Evolutionary conservation across 805 yeast species (phyloP).

Genomic region (Metschnikowia similis): DNA sequence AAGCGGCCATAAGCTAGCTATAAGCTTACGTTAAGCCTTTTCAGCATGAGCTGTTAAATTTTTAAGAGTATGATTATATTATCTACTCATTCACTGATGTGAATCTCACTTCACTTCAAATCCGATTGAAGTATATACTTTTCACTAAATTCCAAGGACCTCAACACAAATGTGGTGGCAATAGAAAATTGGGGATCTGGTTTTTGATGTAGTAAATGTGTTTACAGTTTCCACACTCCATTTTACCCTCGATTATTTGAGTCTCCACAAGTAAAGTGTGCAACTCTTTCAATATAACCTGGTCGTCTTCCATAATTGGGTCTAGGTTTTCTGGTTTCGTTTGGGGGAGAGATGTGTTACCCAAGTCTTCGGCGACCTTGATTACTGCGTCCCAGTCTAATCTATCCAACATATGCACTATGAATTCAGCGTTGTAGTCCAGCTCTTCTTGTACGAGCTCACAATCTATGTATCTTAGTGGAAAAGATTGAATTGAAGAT

Average conservation of each 20-base stretch:
- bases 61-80: neutral
- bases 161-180: slow-evolving; percentile 86
- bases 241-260: slow-evolving; percentile 79
- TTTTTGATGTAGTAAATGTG: slow-evolving; percentile 88
- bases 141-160: neutral
- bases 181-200: slow-evolving; percentile 86
- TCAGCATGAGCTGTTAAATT: neutral
- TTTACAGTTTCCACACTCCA: slow-evolving; percentile 82
- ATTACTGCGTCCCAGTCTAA: slow-evolving; percentile 86
- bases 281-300: slow-evolving; percentile 62
- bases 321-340: slow-evolving; percentile 57
- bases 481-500: slow-evolving; percentile 70
- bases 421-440: slow-evolving; percentile 80
- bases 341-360: slow-evolving; percentile 28
- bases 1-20: neutral
- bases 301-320: slow-evolving; percentile 48
- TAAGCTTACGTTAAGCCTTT: no score
- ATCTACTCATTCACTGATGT: neutral
- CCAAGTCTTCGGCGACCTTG: slow-evolving; percentile 67
- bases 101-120: neutral
- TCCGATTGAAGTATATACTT: neutral
- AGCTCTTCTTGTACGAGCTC: slow-evolving; percentile 70
- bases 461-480: slow-evolving; percentile 65
- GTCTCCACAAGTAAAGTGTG: slow-evolving; percentile 81
- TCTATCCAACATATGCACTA: slow-evolving; percentile 70